Base-by-base conservation (phyloP, 2,329 filamentous ascomycete genomes). In the Botrytis sinoallii region DNA sequence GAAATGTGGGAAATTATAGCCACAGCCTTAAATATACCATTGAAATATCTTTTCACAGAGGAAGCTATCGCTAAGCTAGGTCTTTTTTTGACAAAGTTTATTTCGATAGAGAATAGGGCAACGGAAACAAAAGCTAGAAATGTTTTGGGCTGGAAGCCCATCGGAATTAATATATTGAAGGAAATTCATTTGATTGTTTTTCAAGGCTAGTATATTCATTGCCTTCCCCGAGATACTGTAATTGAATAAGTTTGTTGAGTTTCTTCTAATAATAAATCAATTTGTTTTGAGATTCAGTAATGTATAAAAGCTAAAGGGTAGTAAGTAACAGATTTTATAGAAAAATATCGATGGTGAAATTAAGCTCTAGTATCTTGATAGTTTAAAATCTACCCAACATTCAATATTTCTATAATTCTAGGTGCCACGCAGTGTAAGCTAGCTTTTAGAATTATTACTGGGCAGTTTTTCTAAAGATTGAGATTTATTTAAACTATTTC, bases 1-100 rank as follows among this genome's bases (percentile, higher is more conserved):
- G 75, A 83, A 70, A 77, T 84, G 20, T 73, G 75, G 2, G 74
- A 79, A 67, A 78, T 79, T 20, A 80, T 83, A 25, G 79, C 78
- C 5, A 75, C 76, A 32, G 76, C 78, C 7, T 60, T 83, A 10
- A 76, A 70, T 20, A 12, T 76, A 4, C 71, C 73, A 6, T 57
- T 73, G 7, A 57, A 46, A 18, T 9, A 61, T 14, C n/a, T 48
- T n/a, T 25, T 55, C 1, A 35, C 18, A 1, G n/a, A 38, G 6
- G 55, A 61, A 12, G n/a, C 38, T 9, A 22, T 16, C 3, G 38
- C 25, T 4, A 38, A 38, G 2, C 10, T 70, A 5, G 55, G 68
- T 12, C 18, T 12, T 10, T 2, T 44, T 4, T 1, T 70, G 10
- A 14, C 52, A 16, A 70, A n/a, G 10, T 70, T 59, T 4, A 32